phyloP scores from a whole-genome alignment of 129 eudicot species.

The Scalesia atractyloides region DNA sequence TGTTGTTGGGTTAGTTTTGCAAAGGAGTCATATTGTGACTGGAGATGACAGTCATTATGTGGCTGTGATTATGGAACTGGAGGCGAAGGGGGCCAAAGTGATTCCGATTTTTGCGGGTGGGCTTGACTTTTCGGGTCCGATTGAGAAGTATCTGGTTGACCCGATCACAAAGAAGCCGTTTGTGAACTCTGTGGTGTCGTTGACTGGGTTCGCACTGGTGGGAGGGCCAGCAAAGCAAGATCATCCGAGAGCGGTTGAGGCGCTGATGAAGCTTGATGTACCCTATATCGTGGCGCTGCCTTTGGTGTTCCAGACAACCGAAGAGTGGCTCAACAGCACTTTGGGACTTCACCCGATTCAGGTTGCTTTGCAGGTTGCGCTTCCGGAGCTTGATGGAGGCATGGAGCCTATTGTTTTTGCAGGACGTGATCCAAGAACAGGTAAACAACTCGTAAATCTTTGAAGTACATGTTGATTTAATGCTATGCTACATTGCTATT shows the following conservation, averaged over 20 bases:
- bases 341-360: constrained; percentile 98
- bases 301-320: constrained; percentile 96
- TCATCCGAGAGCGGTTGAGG: constrained; percentile 94
- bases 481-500: constrained; percentile 4
- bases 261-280: constrained; percentile 91
- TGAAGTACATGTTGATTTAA: no score
- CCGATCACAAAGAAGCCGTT: constrained; percentile 89
- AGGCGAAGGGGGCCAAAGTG: constrained; percentile 94
- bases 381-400: constrained; percentile 98
- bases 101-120: constrained; percentile 97
- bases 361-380: constrained; percentile 98
- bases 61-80: constrained; percentile 99
- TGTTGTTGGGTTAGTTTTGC: constrained; percentile 76
- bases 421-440: constrained; percentile 97
- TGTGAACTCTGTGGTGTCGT: constrained; percentile 81
- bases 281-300: constrained; percentile 97
- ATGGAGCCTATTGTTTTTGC: constrained; percentile 98
- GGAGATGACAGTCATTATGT: constrained; percentile 98
- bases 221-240: constrained; percentile 99
- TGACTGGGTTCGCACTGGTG: constrained; percentile 95
- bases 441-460: constrained; percentile 33
- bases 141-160: constrained; percentile 76
- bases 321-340: constrained; percentile 98
- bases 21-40: constrained; percentile 96
- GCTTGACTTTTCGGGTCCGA: constrained; percentile 95